phyloP scores from a whole-genome alignment of 179 eudicot species.

The Amaranthus tricolor region DNA sequence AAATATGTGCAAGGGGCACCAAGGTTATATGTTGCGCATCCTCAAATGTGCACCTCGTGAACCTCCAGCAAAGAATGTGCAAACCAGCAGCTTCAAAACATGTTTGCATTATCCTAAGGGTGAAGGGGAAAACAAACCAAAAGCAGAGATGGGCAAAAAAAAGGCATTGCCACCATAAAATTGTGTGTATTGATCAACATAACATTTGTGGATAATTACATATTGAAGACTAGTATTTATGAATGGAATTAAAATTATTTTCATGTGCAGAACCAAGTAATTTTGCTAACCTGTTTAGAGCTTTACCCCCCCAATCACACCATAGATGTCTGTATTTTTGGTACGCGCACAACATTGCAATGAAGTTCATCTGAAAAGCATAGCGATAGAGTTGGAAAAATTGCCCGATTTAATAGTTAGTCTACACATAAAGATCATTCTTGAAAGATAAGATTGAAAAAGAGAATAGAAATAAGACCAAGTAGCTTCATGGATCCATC shows the following conservation, averaged over 20 bases:
- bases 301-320: slow-evolving; percentile 83
- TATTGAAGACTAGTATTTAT: not conserved
- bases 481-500: slow-evolving; percentile 79
- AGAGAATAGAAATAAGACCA: slow-evolving; percentile 36
- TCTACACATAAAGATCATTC: not conserved
- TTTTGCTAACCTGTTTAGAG: slow-evolving; percentile 70
- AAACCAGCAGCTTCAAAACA: too few relatives aligned
- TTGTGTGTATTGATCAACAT: not conserved
- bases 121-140: too few relatives aligned
- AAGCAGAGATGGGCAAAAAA: not conserved
- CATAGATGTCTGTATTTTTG: slow-evolving; percentile 74
- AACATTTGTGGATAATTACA: not conserved
- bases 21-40: too few relatives aligned
- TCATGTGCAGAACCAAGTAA: slow-evolving; percentile 3
- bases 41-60: too few relatives aligned
- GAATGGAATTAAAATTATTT: not conserved
- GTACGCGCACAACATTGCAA: slow-evolving; percentile 58
- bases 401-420: not conserved
- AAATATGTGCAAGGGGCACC: too few relatives aligned
- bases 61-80: too few relatives aligned
- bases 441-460: not conserved
- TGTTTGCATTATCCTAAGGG: too few relatives aligned
- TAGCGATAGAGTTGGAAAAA: not conserved
- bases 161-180: too few relatives aligned
- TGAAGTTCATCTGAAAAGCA: slow-evolving; percentile 66